These are phyloP conservation scores for Penicillium sp. DNA, from an alignment of 2,329 filamentous ascomycete genomes.

Conservation along the genomic window DNA sequence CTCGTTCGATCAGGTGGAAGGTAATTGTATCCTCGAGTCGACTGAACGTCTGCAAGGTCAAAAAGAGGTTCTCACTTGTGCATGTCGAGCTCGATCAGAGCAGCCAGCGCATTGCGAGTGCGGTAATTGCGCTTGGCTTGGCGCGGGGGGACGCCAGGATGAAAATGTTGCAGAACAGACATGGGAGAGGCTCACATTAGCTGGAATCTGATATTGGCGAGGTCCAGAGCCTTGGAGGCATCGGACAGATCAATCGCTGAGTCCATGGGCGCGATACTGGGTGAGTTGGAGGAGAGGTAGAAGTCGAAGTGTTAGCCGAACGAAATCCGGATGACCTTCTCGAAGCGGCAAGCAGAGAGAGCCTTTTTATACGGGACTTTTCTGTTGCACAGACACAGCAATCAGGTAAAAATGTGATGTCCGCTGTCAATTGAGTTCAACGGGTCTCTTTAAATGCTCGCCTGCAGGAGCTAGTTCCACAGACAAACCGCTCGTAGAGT, in stretches of 20 bases:
- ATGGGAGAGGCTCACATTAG: conserved; percentile 65
- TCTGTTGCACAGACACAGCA: not conserved
- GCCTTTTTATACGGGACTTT: conserved; percentile 1
- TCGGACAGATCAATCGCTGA: conserved; percentile 84
- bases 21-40: conserved; percentile 97
- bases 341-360: too few species aligned
- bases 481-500: too few species aligned
- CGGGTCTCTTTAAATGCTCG: too few species aligned
- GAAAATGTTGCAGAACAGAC: not conserved
- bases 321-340: conserved; percentile 1
- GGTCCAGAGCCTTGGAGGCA: conserved; percentile 77
- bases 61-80: not conserved
- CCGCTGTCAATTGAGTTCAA: too few species aligned
- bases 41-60: conserved; percentile 49
- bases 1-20: conserved; percentile 93
- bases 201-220: conserved; percentile 89
- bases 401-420: too few species aligned
- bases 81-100: not conserved
- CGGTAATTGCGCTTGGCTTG: too few species aligned
- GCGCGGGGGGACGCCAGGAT: conserved; percentile 10
- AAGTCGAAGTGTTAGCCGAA: conserved; percentile 6
- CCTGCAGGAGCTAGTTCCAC: too few species aligned
- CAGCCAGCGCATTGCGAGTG: too few species aligned
- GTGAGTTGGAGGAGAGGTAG: conserved; percentile 13
- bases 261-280: conserved; percentile 63